Percentiles rank a stretch among this genome's conserved stretches.
Conservation (phyloP, 2,329 filamentous ascomycete species). For the Neofusicoccum kwambonambiense region DNA sequence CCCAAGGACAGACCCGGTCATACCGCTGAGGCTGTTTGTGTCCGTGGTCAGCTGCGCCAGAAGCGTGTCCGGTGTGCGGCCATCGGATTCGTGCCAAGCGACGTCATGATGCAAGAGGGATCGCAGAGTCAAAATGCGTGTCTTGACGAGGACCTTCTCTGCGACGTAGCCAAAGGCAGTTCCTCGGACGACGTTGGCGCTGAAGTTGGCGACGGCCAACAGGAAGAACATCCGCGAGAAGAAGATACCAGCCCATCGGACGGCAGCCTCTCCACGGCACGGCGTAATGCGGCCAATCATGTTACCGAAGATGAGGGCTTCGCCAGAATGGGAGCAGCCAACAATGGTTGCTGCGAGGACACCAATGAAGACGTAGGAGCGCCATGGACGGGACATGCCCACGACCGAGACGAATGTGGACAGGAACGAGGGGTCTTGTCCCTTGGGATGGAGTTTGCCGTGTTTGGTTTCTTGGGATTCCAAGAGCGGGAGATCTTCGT, state of each 20-base stretch:
- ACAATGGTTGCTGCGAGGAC: constrained; percentile 54
- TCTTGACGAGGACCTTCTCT: constrained; percentile 63
- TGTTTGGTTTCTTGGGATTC: constrained; percentile 22
- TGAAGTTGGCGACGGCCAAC: constrained; percentile 58
- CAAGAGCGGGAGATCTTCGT: constrained; percentile 29
- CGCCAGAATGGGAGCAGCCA: constrained; percentile 57
- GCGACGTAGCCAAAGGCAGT: constrained; percentile 58
- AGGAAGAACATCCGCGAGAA: constrained; percentile 61
- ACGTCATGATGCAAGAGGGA: constrained; percentile 66
- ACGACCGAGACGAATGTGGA: background rate
- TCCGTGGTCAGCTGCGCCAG: constrained; percentile 70
- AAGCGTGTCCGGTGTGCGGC: constrained; percentile 60
- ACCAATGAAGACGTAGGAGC: constrained; percentile 47
- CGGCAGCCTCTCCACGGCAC: constrained; percentile 50
- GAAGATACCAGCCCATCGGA: constrained; percentile 52
- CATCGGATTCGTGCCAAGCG: constrained; percentile 68
- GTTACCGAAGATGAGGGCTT: constrained; percentile 62
- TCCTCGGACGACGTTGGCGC: constrained; percentile 62
- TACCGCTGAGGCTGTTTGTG: constrained; percentile 63
- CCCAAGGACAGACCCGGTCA: constrained; percentile 70
- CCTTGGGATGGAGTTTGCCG: background rate
- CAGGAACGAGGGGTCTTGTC: constrained; percentile 22
- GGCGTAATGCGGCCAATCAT: constrained; percentile 57
- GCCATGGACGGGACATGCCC: constrained; percentile 38
- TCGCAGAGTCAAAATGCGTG: constrained; percentile 63